Evolutionary conservation across 2,329 filamentous ascomycete species (phyloP).

Genomic region (Daldinia sp.): DNA sequence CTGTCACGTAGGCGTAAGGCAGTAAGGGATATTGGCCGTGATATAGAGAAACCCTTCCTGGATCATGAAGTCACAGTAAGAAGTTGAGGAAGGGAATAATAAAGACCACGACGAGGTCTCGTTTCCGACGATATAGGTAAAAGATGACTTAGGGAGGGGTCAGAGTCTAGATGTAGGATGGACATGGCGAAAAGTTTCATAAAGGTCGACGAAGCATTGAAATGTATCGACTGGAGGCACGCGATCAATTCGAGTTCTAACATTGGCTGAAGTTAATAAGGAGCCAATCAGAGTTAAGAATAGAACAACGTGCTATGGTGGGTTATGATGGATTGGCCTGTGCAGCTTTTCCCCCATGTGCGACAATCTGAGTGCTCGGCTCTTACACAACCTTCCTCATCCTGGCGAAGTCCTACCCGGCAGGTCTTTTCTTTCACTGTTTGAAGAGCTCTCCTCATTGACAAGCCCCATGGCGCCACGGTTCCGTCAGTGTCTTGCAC

Average conservation of each 20-base stretch:
- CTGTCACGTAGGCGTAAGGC: constrained; percentile 11
- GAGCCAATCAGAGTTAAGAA: constrained; percentile 33
- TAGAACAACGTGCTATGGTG: constrained; percentile 33
- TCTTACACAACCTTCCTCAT: constrained; percentile 14
- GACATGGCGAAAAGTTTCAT: constrained; percentile 25
- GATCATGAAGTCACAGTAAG: constrained; percentile 8
- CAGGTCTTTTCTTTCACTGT: background rate
- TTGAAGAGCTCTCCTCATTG: background rate
- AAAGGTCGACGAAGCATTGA: constrained; percentile 33
- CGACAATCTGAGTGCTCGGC: constrained; percentile 32
- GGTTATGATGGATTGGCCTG: constrained; percentile 43
- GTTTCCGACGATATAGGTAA: constrained; percentile 15
- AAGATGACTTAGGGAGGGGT: constrained; percentile 20
- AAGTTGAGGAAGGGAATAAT: constrained; percentile 2
- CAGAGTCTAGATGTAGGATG: constrained; percentile 18
- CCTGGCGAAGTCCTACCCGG: constrained; percentile 1
- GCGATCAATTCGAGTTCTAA: constrained; percentile 45
- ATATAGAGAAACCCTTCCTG: background rate
- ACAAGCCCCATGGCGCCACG: background rate
- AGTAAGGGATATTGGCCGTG: constrained; percentile 5
- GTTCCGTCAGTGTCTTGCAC: background rate
- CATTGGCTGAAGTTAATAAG: constrained; percentile 39
- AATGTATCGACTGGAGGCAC: constrained; percentile 42
- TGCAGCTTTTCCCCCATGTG: constrained; percentile 23
- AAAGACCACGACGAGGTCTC: background rate